These are phyloP conservation scores for Austroboletus eburneus DNA, from an alignment of 768 basidiomycete genomes.

Conservation along the genomic window DNA sequence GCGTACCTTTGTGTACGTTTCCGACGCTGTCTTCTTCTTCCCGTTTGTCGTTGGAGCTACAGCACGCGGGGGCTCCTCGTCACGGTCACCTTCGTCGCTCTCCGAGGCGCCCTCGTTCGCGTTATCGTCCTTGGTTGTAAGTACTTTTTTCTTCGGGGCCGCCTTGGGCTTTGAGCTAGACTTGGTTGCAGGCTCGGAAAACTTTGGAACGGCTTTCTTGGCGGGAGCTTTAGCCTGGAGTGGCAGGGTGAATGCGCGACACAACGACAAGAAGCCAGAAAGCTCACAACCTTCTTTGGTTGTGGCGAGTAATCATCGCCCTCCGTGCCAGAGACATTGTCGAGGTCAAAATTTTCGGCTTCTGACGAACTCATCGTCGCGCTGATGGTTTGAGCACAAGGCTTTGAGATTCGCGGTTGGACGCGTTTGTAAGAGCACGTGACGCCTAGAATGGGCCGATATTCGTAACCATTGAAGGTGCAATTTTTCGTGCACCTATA, in stretches of 20 bases:
- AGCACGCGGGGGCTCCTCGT: conserved; percentile 32
- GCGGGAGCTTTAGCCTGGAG: conserved; percentile 33
- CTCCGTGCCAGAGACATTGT: conserved; percentile 53
- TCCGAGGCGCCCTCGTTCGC: conserved; percentile 45
- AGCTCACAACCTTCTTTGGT: conserved; percentile 46
- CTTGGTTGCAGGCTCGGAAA: conserved; percentile 40
- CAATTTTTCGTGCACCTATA: too few relatives aligned
- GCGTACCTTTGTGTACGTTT: conserved; percentile 84
- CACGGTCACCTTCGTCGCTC: conserved; percentile 37
- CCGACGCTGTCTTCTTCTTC: conserved; percentile 86
- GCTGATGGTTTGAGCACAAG: background rate
- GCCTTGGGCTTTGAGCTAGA: conserved; percentile 47
- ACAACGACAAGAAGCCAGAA: background rate
- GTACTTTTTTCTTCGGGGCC: conserved; percentile 63
- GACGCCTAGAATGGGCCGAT: too few relatives aligned
- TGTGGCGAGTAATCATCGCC: conserved; percentile 66
- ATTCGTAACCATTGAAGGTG: too few relatives aligned
- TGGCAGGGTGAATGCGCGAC: conserved; percentile 14
- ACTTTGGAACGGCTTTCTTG: conserved; percentile 41
- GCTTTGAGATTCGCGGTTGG: too few relatives aligned
- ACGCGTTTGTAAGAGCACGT: background rate
- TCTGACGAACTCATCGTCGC: conserved; percentile 69
- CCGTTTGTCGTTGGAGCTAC: conserved; percentile 28
- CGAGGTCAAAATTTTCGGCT: conserved; percentile 62
- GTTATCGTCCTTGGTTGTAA: conserved; percentile 64